Base-by-base conservation (phyloP, 306 rosid species). In the Hylodesmum podocarpum region DNA sequence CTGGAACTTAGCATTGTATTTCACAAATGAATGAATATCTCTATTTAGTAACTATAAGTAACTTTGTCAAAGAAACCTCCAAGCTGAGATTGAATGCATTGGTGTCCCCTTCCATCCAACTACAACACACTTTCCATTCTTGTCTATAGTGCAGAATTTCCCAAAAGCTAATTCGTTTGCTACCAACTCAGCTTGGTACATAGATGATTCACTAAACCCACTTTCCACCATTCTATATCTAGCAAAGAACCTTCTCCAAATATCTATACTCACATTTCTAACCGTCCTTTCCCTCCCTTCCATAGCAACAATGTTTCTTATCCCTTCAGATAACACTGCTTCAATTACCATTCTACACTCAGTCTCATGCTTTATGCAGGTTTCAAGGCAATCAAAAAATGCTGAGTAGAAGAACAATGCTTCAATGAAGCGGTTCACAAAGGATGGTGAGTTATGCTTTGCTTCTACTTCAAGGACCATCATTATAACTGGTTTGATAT, bases 81-180 rank as follows among this genome's bases (percentile, higher is more conserved):
- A 93, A 82, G 89, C 89, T 9, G 98, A 93, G 76, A 91, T 16
- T 10, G 97, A 87, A 73, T 84, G 73, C 67, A 93, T 27, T 18
- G 92, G 93, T 7, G 93, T 87, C 65, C 94, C 97, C 61, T 88
- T 93, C 98, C 98, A 91, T 49, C 97, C 93, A 70, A 88, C 74
- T 2, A 59, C 1, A 2, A 91, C 73, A 71, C 86, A 65, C 69
- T 84, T 85, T 0, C 81, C 90, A 82, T 84, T 83, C 54, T 49
- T 78, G 9, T 88, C 88, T 0, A 91, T 4, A 39, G 84, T 87
- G 72, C 92, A 88, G 71, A 71, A 79, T 15, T 83, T 78, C 47
- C 85, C 89, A 54, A n/a, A 19, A 16, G 69, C 55, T 63, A 89
- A 89, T 72, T 51, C 34, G 28, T 86, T 73, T 8, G 72, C 75